Evolutionary conservation across 2,329 filamentous ascomycete genomes (phyloP).

Genomic region (Phialophora expanda): DNA sequence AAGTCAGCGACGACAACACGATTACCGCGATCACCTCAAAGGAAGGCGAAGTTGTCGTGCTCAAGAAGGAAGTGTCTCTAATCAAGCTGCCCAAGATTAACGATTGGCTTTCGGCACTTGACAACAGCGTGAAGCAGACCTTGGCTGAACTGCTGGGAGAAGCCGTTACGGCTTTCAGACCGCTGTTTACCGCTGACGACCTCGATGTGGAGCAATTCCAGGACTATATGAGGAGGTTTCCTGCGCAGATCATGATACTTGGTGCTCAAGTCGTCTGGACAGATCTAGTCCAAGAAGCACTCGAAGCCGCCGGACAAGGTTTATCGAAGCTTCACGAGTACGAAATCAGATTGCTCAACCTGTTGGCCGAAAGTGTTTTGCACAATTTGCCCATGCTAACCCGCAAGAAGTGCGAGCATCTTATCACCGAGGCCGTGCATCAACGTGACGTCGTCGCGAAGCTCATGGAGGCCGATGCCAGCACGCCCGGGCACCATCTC

Average conservation of each 20-base stretch:
- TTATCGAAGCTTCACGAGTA: slow-evolving; percentile 76
- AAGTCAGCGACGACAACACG: slow-evolving; percentile 86
- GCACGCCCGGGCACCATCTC: slow-evolving; percentile 77
- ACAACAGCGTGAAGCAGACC: slow-evolving; percentile 91
- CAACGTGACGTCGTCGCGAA: slow-evolving; percentile 93
- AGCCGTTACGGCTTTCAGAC: slow-evolving; percentile 79
- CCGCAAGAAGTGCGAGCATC: slow-evolving; percentile 95
- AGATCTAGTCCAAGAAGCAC: slow-evolving; percentile 76
- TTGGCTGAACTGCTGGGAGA: slow-evolving; percentile 89
- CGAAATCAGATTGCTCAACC: slow-evolving; percentile 80
- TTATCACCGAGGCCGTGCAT: slow-evolving; percentile 98
- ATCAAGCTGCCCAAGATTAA: slow-evolving; percentile 96
- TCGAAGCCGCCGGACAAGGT: slow-evolving; percentile 72
- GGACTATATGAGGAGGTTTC: slow-evolving; percentile 81
- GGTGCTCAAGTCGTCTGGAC: slow-evolving; percentile 96
- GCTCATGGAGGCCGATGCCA: slow-evolving; percentile 76
- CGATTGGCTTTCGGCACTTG: slow-evolving; percentile 94
- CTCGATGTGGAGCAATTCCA: slow-evolving; percentile 74
- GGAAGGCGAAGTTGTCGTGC: slow-evolving; percentile 83
- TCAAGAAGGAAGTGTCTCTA: slow-evolving; percentile 91
- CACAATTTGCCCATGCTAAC: slow-evolving; percentile 85
- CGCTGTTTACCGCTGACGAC: slow-evolving; percentile 72
- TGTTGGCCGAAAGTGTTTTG: slow-evolving; percentile 86
- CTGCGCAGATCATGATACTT: slow-evolving; percentile 93
- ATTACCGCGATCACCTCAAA: slow-evolving; percentile 95